Base-by-base conservation (phyloP, 2,329 filamentous ascomycete genomes). In the Pyricularia pennisetigena region DNA sequence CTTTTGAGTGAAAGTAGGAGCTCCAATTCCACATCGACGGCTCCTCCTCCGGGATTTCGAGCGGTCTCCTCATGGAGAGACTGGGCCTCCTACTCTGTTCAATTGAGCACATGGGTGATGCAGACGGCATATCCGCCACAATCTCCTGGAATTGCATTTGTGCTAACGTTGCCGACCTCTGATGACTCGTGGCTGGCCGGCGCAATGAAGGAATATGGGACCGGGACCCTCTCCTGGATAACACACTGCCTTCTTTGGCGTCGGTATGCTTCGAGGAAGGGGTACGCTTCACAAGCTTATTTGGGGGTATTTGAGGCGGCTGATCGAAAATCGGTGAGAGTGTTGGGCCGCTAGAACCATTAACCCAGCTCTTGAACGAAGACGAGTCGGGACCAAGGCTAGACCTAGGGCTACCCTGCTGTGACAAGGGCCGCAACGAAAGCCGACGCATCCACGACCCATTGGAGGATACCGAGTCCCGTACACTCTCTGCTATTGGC, bases 211-310 rank as follows among this genome's bases (percentile, higher is more conserved):
- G 85, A 70, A 90, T 81, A 73, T 90, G 86, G 65, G 88, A 85
- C 71, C 80, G 86, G 35, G 88, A 82, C 70, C 83, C 81, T 69
- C 81, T 82, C 69, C 82, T 80, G 32, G 79, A 75, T 35, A 79
- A 71, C 62, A 79, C 75, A 6, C 82, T 79, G 65, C 81, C 75
- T 70, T 79, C 79, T 67, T 80, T 67, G 12, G 30, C 74, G 16
- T 29, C 12, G 54, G 54, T 9, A 4, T 29, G 3, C 24, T 32
- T 49, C 16, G 32, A 26, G 16, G 64, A 35, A 26, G 66, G 49
- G n/a, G 88, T 83, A 70, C 90, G 87, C 78, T 94, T 94, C 67
- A 93, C 90, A 59, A 94, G 82, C 79, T 92, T 93, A 77, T 94
- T 94, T 23, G 88, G 89, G 9, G 86, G 81, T 35, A 86, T 77